Base-by-base conservation (phyloP, 306 rosid genomes). In the Potentilla sterilis region DNA sequence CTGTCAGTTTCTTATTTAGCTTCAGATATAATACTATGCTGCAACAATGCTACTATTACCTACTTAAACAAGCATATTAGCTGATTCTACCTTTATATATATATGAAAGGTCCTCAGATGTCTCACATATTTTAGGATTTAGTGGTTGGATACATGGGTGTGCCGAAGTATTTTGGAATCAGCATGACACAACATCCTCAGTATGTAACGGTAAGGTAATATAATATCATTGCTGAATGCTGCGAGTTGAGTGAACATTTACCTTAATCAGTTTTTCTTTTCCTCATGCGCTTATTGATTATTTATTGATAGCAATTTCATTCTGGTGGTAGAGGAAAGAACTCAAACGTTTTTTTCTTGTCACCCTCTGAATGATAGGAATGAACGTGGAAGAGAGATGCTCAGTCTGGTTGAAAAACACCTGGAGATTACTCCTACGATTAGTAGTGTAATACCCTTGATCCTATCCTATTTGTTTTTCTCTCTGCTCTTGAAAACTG, bases 121-220 rank as follows among this genome's bases (percentile, higher is more conserved):
- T 76, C 80, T 44, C 64, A 21, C 46, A 42, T 51, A 28, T 41
- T 80, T 77, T 87, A 94, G 98, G 98, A 94, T 76, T 81, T 94
- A 43, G 98, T 94, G 34, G 95, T 94, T 75, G 98, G 98, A 77
- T 92, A 94, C 77, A 94, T 94, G 98, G 97, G 98, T 3, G 98
- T 94, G 72, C 98, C 98, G 22, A 94, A 94, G 81, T 94, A 90
- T 84, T 81, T 96, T 28, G 97, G 96, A 82, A 65, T 90, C 80
- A 86, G 96, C 87, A 94, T 94, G 98, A 83, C 95, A 34, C 96
- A 90, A 81, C 98, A 94, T 86, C 98, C 98, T 59, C 98, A 94
- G 83, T 94, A 94, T 81, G 82, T 94, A 76, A 94, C 98, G 49
- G 95, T 94, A 74, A 92, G 98, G 98, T 94, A 85, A 86, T 69